Percentiles rank a stretch among this genome's conserved stretches.
phyloP scores from a whole-genome alignment of 176 grass and related monocot genomes.

The Pontederia crassipes region DNA sequence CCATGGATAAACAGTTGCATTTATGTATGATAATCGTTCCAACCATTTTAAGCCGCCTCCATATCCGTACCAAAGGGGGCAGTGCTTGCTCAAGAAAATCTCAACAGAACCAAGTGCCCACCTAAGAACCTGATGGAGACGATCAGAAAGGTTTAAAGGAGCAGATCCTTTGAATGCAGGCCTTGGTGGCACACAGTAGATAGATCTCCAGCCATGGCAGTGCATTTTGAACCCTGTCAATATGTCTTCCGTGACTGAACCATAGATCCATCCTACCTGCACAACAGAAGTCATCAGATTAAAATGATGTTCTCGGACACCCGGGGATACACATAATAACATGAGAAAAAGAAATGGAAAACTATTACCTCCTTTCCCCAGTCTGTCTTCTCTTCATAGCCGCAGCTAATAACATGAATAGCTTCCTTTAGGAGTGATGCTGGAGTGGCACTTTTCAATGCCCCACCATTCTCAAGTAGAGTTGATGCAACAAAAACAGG shows the following conservation, averaged over 20 bases:
- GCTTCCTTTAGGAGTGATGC: slow-evolving; percentile 66
- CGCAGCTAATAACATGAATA: slow-evolving; percentile 63
- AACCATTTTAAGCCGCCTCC: slow-evolving; percentile 51
- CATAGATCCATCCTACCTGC: slow-evolving; percentile 74
- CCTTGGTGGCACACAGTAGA: slow-evolving; percentile 49
- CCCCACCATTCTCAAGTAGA: slow-evolving; percentile 56
- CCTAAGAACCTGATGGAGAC: slow-evolving; percentile 61
- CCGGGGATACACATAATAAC: no score
- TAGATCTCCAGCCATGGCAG: slow-evolving; percentile 73
- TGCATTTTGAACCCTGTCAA: slow-evolving; percentile 77
- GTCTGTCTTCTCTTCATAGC: slow-evolving; percentile 66
- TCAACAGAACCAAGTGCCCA: slow-evolving; percentile 72
- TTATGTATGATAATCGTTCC: slow-evolving; percentile 64
- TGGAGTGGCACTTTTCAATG: slow-evolving; percentile 39
- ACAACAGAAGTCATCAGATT: slow-evolving; percentile 7
- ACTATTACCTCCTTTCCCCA: slow-evolving; percentile 58
- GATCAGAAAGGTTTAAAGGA: slow-evolving; percentile 65
- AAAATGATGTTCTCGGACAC: not conserved
- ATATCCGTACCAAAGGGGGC: slow-evolving; percentile 70
- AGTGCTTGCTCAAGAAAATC: slow-evolving; percentile 73
- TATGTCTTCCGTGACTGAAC: slow-evolving; percentile 69
- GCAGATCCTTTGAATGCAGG: slow-evolving; percentile 70
- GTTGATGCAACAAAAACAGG: slow-evolving; percentile 72
- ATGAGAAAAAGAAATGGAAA: no score
- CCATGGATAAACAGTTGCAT: slow-evolving; percentile 61